A percentile compares a stretch with the other conserved stretches of the same genome.
Conservation (phyloP, 108 stramenopile genomes). For the Mediolabrus comicus region DNA sequence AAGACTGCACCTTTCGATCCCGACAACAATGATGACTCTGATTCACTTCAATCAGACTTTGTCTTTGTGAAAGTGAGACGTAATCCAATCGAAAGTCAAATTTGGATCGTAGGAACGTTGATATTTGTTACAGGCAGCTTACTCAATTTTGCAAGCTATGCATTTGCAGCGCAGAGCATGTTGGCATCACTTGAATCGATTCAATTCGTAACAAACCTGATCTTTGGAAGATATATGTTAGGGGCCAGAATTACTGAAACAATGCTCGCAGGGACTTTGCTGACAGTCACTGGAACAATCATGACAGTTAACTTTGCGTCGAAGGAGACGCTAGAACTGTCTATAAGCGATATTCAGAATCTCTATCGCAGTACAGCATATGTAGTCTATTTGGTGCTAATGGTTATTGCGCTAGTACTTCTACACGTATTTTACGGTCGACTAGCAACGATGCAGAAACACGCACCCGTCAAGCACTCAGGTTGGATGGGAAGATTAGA, state of each 20-base stretch:
- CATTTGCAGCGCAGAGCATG: constrained; percentile 69
- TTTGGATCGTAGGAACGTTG: constrained; percentile 59
- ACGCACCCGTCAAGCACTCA: constrained; percentile 8
- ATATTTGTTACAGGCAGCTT: constrained; percentile 62
- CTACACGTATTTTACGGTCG: constrained; percentile 35
- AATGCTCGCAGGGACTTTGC: constrained; percentile 57
- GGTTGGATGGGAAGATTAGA: no score
- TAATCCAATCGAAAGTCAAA: constrained; percentile 19
- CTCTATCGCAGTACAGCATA: constrained; percentile 40
- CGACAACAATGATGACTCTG: neutral
- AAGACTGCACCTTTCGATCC: constrained; percentile 21
- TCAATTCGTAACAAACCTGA: constrained; percentile 74
- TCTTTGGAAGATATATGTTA: constrained; percentile 63
- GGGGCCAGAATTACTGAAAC: constrained; percentile 46
- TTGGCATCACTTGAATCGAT: constrained; percentile 71
- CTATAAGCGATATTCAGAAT: constrained; percentile 27
- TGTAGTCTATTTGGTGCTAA: constrained; percentile 34
- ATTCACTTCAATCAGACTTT: constrained; percentile 6
- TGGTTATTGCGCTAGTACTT: constrained; percentile 20
- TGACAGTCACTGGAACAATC: constrained; percentile 60
- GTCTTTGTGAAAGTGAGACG: constrained; percentile 15
- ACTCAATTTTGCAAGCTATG: constrained; percentile 69
- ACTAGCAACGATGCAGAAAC: constrained; percentile 17
- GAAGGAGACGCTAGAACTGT: constrained; percentile 37
- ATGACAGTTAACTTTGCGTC: constrained; percentile 32